Base-by-base conservation (phyloP, 345 rosid genomes). In the Salix brachista region DNA sequence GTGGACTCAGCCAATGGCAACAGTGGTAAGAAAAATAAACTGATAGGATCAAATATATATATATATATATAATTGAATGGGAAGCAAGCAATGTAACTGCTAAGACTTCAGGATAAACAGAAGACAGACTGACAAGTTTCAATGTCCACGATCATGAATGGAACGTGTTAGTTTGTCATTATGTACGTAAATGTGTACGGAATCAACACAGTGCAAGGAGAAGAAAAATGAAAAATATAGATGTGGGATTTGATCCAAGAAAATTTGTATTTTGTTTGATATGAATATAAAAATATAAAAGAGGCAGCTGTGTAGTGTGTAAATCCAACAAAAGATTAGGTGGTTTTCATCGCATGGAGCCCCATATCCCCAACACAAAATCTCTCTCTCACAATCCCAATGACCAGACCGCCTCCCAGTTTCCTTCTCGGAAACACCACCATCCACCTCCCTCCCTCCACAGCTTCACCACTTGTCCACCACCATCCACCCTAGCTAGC, bases 341-440 rank as follows among this genome's bases (percentile, higher is more conserved):
- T 58, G 83, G 82, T 34, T 77, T 74, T 75, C 80, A 70, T 74
- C 65, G 61, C 72, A 77, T 65, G 79, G 80, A 75, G 76, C 71
- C 87, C 81, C 75, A 67, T 74, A 56, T 73, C 75, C 68, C 83
- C 84, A 62, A 52, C 86, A 87, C 72, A 11, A 52, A 36, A 37
- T 25, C 58, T 64, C 77, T 66, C 64, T n/a, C 65, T 37, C 71
- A 41, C 54, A 73, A 69, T 36, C 77, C 75, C 80, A 30, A 34
- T 54, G 19, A 23, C 69, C 71, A 18, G 13, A 25, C 68, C 16
- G 13, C 61, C 73, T 13, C 25, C 25, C 48, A 74, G 87, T 78
- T 82, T 76, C 86, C 87, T 74, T 73, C 72, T 70, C 52, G 77
- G 89, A 80, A 74, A 80, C 85, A 77, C 72, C 65, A 44, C 82